Base-by-base conservation (phyloP, 257 asterid species). In the Paulownia fortunei region DNA sequence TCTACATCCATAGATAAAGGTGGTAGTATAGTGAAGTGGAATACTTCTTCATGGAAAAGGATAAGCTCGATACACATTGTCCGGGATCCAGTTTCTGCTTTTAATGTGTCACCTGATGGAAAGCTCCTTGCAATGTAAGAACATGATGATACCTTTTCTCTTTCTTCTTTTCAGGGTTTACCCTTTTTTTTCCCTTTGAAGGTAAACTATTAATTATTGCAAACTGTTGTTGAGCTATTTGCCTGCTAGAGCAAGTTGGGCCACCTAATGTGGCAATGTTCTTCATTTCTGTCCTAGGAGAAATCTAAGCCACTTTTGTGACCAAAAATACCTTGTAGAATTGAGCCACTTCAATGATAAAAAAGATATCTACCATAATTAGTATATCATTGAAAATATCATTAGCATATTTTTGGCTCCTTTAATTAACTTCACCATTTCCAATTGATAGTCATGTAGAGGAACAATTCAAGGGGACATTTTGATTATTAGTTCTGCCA, bases 391-490 rank as follows among this genome's bases (percentile, higher is more conserved):
- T 34, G 37, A 34, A 73, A 54, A 34, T 34, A 34, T 34, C 37
- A 2, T 34, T 34, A 34, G 37, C 37, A 34, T 34, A 34, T 5
- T 34, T 34, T 34, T 34, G 2, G 37, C 2, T 24, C 46, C 37
- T 74, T 69, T 52, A 49, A 23, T 39, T 73, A 60, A 74, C n/a
- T 62, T 69, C 58, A 66, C 39, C 46, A 34, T 84, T 65, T 64
- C 24, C 59, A 39, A 77, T 79, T 69, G 70, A 61, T 79, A 65
- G 76, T 58, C 26, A 18, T 88, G 89, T 92, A 96, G 99, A 79
- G 99, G 99, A 83, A 93, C 97, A 37, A 84, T 81, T 81, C 81
- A 92, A 85, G 99, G n/a, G 99, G 91, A 88, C 69, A 76, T 93
- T 79, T 65, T 80, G 64, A 81, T 96, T 81, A 49, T 92, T 76